phyloP scores from a whole-genome alignment of 768 basidiomycete species.

The Leucocoprinus leucothites region DNA sequence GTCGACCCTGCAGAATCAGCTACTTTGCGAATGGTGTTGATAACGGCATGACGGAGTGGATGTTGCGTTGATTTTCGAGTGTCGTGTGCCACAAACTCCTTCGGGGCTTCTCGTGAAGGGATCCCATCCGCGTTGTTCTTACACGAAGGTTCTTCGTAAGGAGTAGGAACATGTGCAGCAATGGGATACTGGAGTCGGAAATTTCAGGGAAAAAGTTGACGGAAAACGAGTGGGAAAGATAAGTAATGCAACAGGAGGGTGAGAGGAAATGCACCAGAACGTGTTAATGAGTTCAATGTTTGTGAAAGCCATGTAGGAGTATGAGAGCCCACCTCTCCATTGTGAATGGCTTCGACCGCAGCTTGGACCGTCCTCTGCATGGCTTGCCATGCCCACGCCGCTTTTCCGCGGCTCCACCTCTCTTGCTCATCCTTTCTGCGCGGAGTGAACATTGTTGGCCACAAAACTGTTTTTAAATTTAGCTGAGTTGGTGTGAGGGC shows the following conservation, averaged over 20 bases:
- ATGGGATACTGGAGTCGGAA: constrained; percentile 58
- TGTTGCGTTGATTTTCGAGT: constrained; percentile 65
- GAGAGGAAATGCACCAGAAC: constrained; percentile 3
- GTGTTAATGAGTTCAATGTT: constrained; percentile 1
- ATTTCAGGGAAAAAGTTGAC: not conserved
- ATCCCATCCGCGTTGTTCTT: constrained; percentile 16
- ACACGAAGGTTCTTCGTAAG: constrained; percentile 32
- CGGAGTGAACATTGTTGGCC: constrained; percentile 82
- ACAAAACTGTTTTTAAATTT: constrained; percentile 64
- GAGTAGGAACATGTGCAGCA: constrained; percentile 63
- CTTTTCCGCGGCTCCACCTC: constrained; percentile 61
- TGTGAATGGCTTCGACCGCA: constrained; percentile 41
- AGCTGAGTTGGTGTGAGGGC: constrained; percentile 70
- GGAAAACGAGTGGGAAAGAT: not conserved
- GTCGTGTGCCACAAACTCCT: constrained; percentile 60
- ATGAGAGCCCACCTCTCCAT: constrained; percentile 55
- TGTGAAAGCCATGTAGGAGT: not conserved
- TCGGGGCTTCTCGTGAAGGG: not conserved
- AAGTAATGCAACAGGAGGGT: not conserved
- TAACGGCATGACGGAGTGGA: constrained; percentile 81
- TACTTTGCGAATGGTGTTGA: constrained; percentile 70
- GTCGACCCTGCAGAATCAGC: constrained; percentile 49
- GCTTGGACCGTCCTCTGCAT: constrained; percentile 49
- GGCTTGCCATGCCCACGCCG: constrained; percentile 75
- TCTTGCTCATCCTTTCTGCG: constrained; percentile 64